A percentile compares a stretch with the other conserved stretches of the same genome.
These are phyloP conservation scores for Rhodofomes roseus DNA, from an alignment of 1,284 basidiomycete genomes.

Conservation along the genomic window DNA sequence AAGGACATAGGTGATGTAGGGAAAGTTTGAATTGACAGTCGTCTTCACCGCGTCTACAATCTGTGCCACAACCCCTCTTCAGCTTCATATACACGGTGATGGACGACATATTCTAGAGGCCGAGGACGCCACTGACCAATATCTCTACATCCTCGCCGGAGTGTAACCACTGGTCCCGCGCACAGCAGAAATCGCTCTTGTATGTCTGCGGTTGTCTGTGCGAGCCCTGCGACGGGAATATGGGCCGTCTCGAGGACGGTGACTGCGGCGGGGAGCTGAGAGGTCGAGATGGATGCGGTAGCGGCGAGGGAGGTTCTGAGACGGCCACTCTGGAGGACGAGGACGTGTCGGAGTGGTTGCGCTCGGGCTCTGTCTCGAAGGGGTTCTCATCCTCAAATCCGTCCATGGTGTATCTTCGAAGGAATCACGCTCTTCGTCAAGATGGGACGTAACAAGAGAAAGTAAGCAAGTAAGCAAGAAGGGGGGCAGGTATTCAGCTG, in stretches of 20 bases:
- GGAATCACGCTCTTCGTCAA: background rate
- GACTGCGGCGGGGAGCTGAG: conserved; percentile 26
- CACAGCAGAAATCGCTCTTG: conserved; percentile 76
- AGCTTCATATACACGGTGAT: background rate
- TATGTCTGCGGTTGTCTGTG: conserved; percentile 46
- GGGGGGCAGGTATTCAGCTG: background rate
- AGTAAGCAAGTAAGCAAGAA: background rate
- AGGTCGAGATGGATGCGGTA: conserved; percentile 36
- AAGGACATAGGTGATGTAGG: conserved; percentile 96
- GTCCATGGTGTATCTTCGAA: background rate
- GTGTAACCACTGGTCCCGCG: conserved; percentile 70
- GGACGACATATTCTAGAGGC: background rate
- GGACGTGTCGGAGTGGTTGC: conserved; percentile 58
- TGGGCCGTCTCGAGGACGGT: conserved; percentile 39
- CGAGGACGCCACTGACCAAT: conserved; percentile 43
- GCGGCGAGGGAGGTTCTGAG: conserved; percentile 63
- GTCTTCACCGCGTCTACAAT: conserved; percentile 97
- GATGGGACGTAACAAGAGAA: background rate
- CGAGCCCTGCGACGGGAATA: conserved; percentile 54
- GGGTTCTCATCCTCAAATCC: conserved; percentile 70
- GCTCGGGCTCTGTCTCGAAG: conserved; percentile 64
- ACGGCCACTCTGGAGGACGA: conserved; percentile 59
- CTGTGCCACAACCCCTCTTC: conserved; percentile 35
- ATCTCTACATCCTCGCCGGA: conserved; percentile 80
- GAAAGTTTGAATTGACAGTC: conserved; percentile 76